Conservation (phyloP, 1,139 yeast species). For the Yamadazyma sp. region DNA sequence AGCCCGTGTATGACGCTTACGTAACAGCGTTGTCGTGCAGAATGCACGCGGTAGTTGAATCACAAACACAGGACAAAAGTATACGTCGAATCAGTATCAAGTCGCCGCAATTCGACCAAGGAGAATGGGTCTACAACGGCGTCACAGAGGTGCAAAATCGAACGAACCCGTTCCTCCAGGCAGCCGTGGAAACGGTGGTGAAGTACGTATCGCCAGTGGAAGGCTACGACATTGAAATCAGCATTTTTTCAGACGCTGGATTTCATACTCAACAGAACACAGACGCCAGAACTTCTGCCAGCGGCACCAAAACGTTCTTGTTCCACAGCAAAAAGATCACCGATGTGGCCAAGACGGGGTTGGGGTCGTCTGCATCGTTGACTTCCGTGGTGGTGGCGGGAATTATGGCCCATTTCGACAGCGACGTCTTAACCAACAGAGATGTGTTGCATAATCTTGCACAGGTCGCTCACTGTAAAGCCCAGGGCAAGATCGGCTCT, state of each 20-base stretch:
- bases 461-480: constrained; percentile 87
- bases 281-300: constrained; percentile 24
- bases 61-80: constrained; percentile 6
- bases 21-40: constrained; percentile 88
- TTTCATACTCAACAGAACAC: constrained; percentile 77
- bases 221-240: constrained; percentile 43
- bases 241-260: constrained; percentile 81
- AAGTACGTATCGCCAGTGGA: constrained; percentile 45
- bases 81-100: constrained; percentile 5
- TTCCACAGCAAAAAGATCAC: constrained; percentile 62
- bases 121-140: constrained; percentile 63
- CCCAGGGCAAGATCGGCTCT: constrained; percentile 93
- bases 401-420: constrained; percentile 48
- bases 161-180: constrained; percentile 73
- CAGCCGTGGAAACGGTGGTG: constrained; percentile 57
- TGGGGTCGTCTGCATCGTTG: constrained; percentile 94
- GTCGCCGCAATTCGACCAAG: constrained; percentile 81
- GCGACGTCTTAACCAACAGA: constrained; percentile 14
- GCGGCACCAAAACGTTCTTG: constrained; percentile 47
- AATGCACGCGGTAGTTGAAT: constrained; percentile 71
- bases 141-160: constrained; percentile 27
- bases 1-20: constrained; percentile 70
- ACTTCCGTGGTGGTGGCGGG: constrained; percentile 81
- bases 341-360: constrained; percentile 87
- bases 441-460: constrained; percentile 73